Percentiles rank a stretch among this genome's conserved stretches.
Conservation (phyloP, 192 early-diverging fungal species). For the Podila clonocystis region DNA sequence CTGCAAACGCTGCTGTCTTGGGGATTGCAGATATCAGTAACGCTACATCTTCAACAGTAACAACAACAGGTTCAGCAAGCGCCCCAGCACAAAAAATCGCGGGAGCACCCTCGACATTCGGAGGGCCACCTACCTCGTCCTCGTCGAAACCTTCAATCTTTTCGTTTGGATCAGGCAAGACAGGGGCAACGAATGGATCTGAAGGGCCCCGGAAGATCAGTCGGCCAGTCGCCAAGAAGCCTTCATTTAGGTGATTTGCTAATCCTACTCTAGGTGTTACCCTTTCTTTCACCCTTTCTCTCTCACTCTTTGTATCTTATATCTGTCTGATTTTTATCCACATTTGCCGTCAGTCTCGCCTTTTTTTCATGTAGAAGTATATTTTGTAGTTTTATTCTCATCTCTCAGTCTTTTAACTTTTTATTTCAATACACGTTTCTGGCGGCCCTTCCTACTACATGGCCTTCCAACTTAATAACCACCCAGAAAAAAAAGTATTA, state of each 20-base stretch:
- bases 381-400: not conserved
- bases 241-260: not conserved
- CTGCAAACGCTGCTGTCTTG: not conserved
- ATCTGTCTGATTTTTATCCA: not conserved
- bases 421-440: too few species aligned
- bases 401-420: too few species aligned
- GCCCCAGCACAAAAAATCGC: not conserved
- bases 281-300: not conserved
- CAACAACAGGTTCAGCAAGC: not conserved
- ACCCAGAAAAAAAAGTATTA: not conserved
- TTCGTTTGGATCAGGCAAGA: constrained; percentile 26
- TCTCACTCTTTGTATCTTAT: constrained; percentile 4
- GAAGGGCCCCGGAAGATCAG: constrained; percentile 45
- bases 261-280: not conserved
- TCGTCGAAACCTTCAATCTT: not conserved
- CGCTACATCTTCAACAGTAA: not conserved
- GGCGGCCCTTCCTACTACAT: too few species aligned
- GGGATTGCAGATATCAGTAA: constrained; percentile 21
- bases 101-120: not conserved
- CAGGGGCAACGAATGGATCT: constrained; percentile 18
- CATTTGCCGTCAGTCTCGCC: not conserved
- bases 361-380: constrained; percentile 21
- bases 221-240: constrained; percentile 19
- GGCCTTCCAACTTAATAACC: too few species aligned
- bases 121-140: not conserved